Evolutionary conservation across 768 basidiomycete species (phyloP).

Genomic region (Trametopsis cervina): DNA sequence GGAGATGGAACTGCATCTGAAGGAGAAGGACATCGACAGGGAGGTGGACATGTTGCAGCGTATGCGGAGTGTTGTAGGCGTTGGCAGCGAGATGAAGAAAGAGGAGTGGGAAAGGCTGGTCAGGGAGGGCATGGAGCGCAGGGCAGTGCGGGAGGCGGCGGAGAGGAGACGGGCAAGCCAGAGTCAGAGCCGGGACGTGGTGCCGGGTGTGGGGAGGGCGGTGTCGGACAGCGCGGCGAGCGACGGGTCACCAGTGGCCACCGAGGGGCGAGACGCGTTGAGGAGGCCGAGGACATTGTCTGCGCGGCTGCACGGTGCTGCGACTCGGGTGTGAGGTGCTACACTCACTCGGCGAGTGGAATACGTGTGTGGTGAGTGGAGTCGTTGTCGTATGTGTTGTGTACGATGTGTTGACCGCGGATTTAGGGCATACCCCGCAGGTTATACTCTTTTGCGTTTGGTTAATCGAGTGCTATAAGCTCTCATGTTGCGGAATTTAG

Average conservation of each 20-base stretch:
- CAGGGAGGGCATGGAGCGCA: neutral
- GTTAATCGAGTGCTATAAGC: too few relatives aligned
- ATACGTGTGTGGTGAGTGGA: too few relatives aligned
- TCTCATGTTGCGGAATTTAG: too few relatives aligned
- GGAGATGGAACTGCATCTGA: neutral
- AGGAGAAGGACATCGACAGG: neutral
- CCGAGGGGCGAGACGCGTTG: neutral
- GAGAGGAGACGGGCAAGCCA: neutral
- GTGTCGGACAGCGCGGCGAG: neutral
- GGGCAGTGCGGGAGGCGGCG: neutral
- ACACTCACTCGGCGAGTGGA: too few relatives aligned
- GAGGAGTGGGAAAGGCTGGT: neutral
- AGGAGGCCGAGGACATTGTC: neutral
- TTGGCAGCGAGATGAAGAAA: neutral
- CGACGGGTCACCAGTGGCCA: neutral
- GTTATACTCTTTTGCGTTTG: too few relatives aligned
- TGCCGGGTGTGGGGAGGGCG: neutral
- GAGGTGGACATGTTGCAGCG: neutral
- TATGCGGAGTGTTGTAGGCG: neutral
- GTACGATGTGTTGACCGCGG: too few relatives aligned
- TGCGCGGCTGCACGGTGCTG: neutral
- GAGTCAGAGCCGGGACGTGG: too few relatives aligned
- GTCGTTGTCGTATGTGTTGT: too few relatives aligned
- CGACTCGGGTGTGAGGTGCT: neutral
- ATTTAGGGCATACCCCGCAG: too few relatives aligned